Evolutionary conservation across 164 flowering plant species (phyloP).

Genomic region (Stephania japonica): DNA sequence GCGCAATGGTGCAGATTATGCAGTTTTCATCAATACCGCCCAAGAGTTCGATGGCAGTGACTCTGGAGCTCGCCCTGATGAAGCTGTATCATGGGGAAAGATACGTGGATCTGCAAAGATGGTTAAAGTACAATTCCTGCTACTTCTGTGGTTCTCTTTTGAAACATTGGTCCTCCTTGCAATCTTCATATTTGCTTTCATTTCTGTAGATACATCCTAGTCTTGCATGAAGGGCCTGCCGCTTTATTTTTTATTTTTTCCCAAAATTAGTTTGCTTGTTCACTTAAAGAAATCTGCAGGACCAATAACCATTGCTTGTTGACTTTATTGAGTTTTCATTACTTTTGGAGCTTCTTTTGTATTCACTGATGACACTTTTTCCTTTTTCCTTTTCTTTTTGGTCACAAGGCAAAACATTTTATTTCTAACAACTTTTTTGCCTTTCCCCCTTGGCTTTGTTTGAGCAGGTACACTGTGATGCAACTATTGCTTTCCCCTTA

Average conservation of each 20-base stretch:
- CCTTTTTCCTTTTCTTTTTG: too few species aligned
- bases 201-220: not conserved
- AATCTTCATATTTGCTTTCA: not conserved
- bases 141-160: too few species aligned
- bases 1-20: slow-evolving; percentile 97
- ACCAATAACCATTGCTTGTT: not conserved
- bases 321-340: not conserved
- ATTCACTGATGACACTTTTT: not conserved
- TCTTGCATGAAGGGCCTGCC: not conserved
- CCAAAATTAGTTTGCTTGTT: not conserved
- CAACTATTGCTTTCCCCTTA: slow-evolving; percentile 90
- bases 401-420: not conserved
- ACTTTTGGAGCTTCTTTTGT: not conserved
- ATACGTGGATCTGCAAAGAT: slow-evolving; percentile 82
- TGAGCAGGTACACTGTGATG: slow-evolving; percentile 89
- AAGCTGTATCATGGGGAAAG: slow-evolving; percentile 97
- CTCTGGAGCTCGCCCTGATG: slow-evolving; percentile 97
- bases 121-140: slow-evolving; percentile 63
- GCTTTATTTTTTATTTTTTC: not conserved
- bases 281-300: not conserved
- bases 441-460: slow-evolving; percentile 4
- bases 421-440: not conserved
- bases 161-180: too few species aligned
- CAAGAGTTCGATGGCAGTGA: slow-evolving; percentile 99
- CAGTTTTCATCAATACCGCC: slow-evolving; percentile 87